These are phyloP conservation scores for Fusarium veterinarium DNA, from an alignment of 2,329 filamentous ascomycete genomes.

Conservation along the genomic window DNA sequence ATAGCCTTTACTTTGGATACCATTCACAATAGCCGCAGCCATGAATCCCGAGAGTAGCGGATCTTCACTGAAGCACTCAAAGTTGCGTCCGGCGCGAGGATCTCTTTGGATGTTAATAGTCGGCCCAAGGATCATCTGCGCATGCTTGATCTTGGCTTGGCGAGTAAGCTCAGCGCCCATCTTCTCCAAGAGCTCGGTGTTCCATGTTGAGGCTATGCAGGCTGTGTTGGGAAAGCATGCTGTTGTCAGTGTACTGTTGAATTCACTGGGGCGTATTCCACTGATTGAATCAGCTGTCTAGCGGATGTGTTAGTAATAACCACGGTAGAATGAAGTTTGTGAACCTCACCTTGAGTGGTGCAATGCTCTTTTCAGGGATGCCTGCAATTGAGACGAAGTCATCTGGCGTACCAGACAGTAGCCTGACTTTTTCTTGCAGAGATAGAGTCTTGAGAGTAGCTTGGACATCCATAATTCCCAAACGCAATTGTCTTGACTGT, in stretches of 20 bases:
- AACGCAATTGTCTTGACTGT: background rate
- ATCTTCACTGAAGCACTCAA: constrained; percentile 37
- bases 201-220: background rate
- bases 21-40: constrained; percentile 29
- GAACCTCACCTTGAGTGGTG: background rate
- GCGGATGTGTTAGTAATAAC: fast-evolving
- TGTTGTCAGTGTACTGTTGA: background rate
- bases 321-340: fast-evolving
- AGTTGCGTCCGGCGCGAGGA: constrained; percentile 28
- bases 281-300: background rate
- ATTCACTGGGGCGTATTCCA: background rate
- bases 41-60: constrained; percentile 28
- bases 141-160: constrained; percentile 4
- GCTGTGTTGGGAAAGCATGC: background rate
- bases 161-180: background rate
- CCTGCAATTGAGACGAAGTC: background rate
- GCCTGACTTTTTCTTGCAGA: background rate
- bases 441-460: background rate
- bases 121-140: constrained; percentile 16
- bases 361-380: background rate
- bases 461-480: background rate
- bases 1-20: constrained; percentile 14
- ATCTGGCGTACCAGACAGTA: background rate
- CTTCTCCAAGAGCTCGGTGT: background rate
- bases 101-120: constrained; percentile 32